A percentile compares a stretch with the other conserved stretches of the same genome.
Evolutionary conservation across 2,329 filamentous ascomycete species (phyloP).

Genomic region (Phialemoniopsis sp.): DNA sequence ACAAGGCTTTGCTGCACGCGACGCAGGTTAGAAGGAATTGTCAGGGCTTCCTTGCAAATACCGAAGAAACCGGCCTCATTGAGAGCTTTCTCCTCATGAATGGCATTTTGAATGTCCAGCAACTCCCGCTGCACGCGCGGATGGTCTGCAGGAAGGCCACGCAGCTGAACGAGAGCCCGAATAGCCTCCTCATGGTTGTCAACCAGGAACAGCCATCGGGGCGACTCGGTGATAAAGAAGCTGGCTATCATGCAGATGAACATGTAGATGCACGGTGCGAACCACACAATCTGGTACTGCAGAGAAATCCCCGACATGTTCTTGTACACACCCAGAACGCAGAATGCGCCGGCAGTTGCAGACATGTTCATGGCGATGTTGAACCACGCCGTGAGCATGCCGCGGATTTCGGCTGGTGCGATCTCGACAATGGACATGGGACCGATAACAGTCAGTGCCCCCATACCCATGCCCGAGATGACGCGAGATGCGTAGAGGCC

Average conservation of each 20-base stretch:
- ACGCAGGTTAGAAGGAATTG: conserved; percentile 30
- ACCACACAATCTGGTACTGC: conserved; percentile 24
- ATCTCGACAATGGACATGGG: no score
- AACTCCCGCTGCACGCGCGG: conserved; percentile 19
- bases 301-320: conserved; percentile 16
- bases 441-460: no score
- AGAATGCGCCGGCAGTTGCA: conserved; percentile 24
- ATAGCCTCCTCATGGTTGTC: conserved; percentile 20
- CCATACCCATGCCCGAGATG: no score
- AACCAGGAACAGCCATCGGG: conserved; percentile 24
- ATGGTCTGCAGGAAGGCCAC: conserved; percentile 22
- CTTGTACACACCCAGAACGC: conserved; percentile 25
- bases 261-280: conserved; percentile 22
- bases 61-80: no score
- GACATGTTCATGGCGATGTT: no score
- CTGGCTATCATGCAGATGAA: conserved; percentile 16
- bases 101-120: no score
- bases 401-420: no score
- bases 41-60: conserved; percentile 26
- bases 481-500: no score
- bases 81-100: no score
- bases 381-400: no score
- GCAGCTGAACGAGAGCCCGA: conserved; percentile 18
- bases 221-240: conserved; percentile 25
- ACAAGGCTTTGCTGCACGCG: conserved; percentile 31